phyloP scores from a whole-genome alignment of 345 rosid species.

The Populus davidiana region DNA sequence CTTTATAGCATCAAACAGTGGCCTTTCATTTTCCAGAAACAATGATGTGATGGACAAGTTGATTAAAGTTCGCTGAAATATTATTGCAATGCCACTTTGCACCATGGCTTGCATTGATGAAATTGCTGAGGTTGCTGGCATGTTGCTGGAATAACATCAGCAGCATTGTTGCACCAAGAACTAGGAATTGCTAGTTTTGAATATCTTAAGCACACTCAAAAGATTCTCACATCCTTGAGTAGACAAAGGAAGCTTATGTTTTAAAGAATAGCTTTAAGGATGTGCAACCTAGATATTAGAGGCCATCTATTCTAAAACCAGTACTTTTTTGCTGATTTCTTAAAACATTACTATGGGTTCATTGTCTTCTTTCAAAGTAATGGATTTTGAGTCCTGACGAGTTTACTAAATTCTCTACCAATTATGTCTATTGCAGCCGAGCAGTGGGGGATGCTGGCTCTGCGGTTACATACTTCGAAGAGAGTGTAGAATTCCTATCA shows the following conservation, averaged over 20 bases:
- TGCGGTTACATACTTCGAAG: slow-evolving; percentile 79
- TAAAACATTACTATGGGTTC: background rate
- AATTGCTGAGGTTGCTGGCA: background rate
- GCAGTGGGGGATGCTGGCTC: slow-evolving; percentile 75
- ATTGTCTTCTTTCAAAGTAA: background rate
- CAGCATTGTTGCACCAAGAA: background rate
- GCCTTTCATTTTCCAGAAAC: background rate
- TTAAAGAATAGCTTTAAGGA: background rate
- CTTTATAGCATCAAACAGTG: background rate
- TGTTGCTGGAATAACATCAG: background rate
- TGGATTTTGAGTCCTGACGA: background rate
- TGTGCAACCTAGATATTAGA: background rate
- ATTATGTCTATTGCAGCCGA: slow-evolving; percentile 53
- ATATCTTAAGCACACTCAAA: background rate
- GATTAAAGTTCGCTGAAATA: background rate
- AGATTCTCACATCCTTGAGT: background rate
- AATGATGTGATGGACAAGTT: background rate
- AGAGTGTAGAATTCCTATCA: slow-evolving; percentile 76
- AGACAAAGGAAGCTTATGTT: background rate
- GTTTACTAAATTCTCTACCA: slow-evolving; percentile 1
- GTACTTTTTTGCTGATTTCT: background rate
- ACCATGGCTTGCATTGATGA: background rate
- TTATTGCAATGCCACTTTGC: background rate
- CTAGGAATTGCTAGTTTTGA: background rate
- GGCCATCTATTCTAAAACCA: background rate